Percentiles rank a stretch among this genome's conserved stretches.
Conservation (phyloP, 345 rosid species). For the Turnera subulata region DNA sequence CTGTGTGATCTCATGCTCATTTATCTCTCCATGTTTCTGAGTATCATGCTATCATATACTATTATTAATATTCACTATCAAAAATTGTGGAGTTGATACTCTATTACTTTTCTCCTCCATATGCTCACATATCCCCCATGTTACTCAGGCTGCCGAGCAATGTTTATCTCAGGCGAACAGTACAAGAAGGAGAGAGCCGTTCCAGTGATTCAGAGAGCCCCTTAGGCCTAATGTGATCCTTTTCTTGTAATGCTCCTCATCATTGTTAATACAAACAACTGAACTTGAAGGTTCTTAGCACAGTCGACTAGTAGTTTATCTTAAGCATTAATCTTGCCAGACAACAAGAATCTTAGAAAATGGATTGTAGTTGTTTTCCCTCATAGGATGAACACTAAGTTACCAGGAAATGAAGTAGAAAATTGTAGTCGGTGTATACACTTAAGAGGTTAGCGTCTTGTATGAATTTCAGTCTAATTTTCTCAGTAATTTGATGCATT, state of each 20-base stretch:
- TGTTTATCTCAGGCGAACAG: slow-evolving; percentile 44
- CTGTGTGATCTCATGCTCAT: too few species aligned
- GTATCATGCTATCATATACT: too few species aligned
- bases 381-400: slow-evolving; percentile 6
- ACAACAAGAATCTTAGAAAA: neutral
- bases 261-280: slow-evolving; percentile 16
- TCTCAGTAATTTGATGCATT: too few species aligned
- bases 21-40: too few species aligned
- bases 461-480: too few species aligned
- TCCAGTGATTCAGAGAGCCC: slow-evolving; percentile 45
- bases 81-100: too few species aligned
- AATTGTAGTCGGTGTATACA: neutral
- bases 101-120: too few species aligned
- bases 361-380: slow-evolving; percentile 7
- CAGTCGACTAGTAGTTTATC: slow-evolving; percentile 23
- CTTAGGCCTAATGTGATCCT: slow-evolving; percentile 24
- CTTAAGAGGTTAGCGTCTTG: too few species aligned
- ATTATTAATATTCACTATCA: neutral
- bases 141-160: slow-evolving; percentile 57
- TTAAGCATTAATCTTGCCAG: slow-evolving; percentile 2
- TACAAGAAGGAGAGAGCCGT: slow-evolving; percentile 42
- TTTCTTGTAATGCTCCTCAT: slow-evolving; percentile 5
- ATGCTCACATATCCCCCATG: neutral
- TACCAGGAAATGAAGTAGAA: neutral
- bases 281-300: slow-evolving; percentile 15